Percentiles rank a stretch among this genome's conserved stretches.
These are phyloP conservation scores for Phallus indusiatus DNA, from an alignment of 768 basidiomycete species.

Conservation along the genomic window DNA sequence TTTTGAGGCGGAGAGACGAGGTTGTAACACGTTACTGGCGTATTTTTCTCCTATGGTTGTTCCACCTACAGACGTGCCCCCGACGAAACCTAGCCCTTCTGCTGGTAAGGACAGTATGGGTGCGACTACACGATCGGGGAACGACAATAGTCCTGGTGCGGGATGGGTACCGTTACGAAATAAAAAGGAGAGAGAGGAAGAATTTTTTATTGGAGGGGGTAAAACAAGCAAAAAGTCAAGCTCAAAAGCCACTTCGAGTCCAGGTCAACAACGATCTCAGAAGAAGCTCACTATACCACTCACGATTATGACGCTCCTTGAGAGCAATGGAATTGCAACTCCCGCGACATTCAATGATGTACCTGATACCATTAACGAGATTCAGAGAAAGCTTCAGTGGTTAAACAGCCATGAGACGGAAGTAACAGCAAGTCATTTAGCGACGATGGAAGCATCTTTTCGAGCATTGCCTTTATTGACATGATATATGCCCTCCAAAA, in stretches of 20 bases:
- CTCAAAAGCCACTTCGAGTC: neutral
- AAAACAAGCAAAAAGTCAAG: neutral
- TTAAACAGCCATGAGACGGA: slow-evolving; percentile 1
- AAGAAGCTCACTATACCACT: slow-evolving; percentile 5
- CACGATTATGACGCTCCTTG: neutral
- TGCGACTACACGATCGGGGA: neutral
- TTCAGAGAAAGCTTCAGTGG: slow-evolving; percentile 7
- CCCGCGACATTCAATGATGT: neutral
- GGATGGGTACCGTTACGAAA: slow-evolving; percentile 5
- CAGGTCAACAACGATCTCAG: neutral
- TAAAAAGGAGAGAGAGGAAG: neutral
- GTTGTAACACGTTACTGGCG: slow-evolving; percentile 1
- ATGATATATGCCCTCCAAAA: neutral
- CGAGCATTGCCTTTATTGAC: neutral
- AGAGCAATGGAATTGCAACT: neutral
- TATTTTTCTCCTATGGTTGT: slow-evolving; percentile 1
- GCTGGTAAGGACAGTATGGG: too few relatives aligned
- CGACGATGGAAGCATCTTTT: neutral
- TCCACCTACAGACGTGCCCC: neutral
- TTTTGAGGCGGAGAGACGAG: neutral
- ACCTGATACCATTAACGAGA: neutral
- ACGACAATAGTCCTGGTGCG: neutral
- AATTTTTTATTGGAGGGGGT: slow-evolving; percentile 1
- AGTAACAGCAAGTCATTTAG: slow-evolving; percentile 2
- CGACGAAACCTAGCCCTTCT: neutral